A percentile compares a stretch with the other conserved stretches of the same genome.
Evolutionary conservation across 495 filamentous ascomycete species (phyloP).

Genomic region (Penicillium parvum): DNA sequence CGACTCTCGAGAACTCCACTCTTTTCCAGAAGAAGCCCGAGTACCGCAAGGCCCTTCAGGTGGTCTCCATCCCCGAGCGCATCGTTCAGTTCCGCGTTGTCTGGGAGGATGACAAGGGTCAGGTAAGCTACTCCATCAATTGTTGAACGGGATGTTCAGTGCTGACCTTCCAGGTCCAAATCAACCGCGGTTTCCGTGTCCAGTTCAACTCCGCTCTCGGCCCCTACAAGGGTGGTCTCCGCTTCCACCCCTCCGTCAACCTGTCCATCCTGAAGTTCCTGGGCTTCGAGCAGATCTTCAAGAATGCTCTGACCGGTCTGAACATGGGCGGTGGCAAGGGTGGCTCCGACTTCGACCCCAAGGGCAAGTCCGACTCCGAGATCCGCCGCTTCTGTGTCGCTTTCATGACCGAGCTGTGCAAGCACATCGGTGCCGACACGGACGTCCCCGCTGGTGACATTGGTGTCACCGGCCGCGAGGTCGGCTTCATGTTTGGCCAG

Average conservation of each 20-base stretch:
- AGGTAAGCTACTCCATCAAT: conserved; percentile 19
- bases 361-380: conserved; percentile 96
- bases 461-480: conserved; percentile 92
- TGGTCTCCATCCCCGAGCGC: conserved; percentile 91
- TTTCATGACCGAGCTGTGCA: conserved; percentile 92
- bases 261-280: conserved; percentile 97
- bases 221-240: conserved; percentile 95
- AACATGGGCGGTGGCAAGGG: conserved; percentile 99
- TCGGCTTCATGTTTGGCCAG: conserved; percentile 93
- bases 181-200: conserved; percentile 95
- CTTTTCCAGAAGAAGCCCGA: conserved; percentile 93
- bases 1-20: conserved; percentile 86
- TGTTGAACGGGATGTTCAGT: neutral
- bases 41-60: conserved; percentile 82
- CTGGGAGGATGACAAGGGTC: conserved; percentile 89
- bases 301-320: conserved; percentile 97
- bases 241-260: conserved; percentile 96
- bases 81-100: conserved; percentile 95
- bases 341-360: conserved; percentile 98
- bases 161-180: conserved; percentile 56
- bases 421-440: conserved; percentile 96
- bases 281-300: conserved; percentile 99
- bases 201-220: conserved; percentile 99
- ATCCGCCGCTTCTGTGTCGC: conserved; percentile 95
- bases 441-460: conserved; percentile 84